Conservation (phyloP, 257 asterid species). For the Solanum pennellii region DNA sequence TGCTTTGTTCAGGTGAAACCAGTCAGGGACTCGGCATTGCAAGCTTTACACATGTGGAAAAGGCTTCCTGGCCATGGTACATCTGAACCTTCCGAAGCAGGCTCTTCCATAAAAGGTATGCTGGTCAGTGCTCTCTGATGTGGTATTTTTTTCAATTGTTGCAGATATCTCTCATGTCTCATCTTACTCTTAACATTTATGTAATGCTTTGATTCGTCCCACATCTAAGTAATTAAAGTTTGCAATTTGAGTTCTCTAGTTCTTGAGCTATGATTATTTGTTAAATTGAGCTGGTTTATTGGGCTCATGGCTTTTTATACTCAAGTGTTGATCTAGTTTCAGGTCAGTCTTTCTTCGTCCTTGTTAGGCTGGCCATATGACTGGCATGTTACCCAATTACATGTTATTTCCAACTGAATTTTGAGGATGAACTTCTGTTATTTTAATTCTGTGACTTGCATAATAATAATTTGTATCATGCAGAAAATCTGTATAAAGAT, state of each 20-base stretch:
- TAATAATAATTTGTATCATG: conserved; percentile 14
- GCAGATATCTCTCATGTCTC: background rate
- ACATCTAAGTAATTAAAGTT: background rate
- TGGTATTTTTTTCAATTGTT: background rate
- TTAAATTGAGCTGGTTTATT: background rate
- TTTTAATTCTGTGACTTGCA: background rate
- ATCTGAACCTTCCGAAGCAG: conserved; percentile 87
- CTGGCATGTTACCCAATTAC: background rate
- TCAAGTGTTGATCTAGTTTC: background rate
- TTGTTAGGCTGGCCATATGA: background rate
- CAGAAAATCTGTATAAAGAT: conserved; percentile 62
- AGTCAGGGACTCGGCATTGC: conserved; percentile 81
- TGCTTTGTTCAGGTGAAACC: conserved; percentile 64
- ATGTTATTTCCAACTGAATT: background rate
- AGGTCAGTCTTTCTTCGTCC: background rate
- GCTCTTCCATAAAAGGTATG: conserved; percentile 77
- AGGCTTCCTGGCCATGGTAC: conserved; percentile 57
- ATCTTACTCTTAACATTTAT: background rate
- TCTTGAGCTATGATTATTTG: background rate
- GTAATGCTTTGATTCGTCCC: background rate
- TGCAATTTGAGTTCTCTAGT: background rate
- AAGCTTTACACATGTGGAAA: conserved; percentile 84
- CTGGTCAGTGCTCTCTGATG: conserved; percentile 2
- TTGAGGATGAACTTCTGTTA: background rate
- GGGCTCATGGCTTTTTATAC: background rate